These are phyloP conservation scores for Mycena sp. DNA, from an alignment of 1,284 basidiomycete genomes.

Conservation along the genomic window DNA sequence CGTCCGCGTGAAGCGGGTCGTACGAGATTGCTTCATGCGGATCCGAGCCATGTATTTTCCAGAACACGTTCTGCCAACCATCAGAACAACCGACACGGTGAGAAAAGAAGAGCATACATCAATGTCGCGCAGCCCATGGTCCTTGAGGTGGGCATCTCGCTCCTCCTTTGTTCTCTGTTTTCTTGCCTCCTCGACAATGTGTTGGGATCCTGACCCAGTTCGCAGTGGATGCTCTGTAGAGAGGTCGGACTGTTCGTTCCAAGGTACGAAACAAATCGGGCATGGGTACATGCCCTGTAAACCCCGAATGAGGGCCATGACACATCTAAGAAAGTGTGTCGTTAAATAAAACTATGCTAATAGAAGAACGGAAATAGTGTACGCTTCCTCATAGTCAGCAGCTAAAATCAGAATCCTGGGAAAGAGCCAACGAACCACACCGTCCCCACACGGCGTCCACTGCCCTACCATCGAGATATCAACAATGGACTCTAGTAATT, in stretches of 20 bases:
- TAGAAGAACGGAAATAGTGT: no score
- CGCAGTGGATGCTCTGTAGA: slow-evolving; percentile 26
- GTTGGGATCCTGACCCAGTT: slow-evolving; percentile 28
- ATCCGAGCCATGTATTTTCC: slow-evolving; percentile 40
- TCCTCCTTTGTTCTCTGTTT: slow-evolving; percentile 16
- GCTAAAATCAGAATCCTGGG: no score
- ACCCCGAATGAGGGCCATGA: slow-evolving; percentile 47
- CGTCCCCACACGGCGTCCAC: no score
- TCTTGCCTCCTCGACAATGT: slow-evolving; percentile 25
- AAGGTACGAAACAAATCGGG: slow-evolving; percentile 47
- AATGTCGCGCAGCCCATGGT: slow-evolving; percentile 41
- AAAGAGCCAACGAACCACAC: no score
- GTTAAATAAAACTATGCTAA: no score
- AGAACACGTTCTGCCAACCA: slow-evolving; percentile 50
- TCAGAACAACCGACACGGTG: background rate
- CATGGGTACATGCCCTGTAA: slow-evolving; percentile 41
- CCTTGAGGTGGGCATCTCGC: slow-evolving; percentile 37
- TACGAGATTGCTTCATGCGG: slow-evolving; percentile 44
- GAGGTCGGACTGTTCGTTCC: slow-evolving; percentile 35
- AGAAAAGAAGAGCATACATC: slow-evolving; percentile 36
- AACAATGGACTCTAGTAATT: no score
- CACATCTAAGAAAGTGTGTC: slow-evolving; percentile 36
- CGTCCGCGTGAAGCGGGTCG: slow-evolving; percentile 48
- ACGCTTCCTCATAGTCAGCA: no score
- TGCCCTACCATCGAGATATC: no score